Evolutionary conservation across 129 eudicot species (phyloP), one percentile per base, ranked within the genome.

Genomic region (Helichrysum umbraculigerum): DNA sequence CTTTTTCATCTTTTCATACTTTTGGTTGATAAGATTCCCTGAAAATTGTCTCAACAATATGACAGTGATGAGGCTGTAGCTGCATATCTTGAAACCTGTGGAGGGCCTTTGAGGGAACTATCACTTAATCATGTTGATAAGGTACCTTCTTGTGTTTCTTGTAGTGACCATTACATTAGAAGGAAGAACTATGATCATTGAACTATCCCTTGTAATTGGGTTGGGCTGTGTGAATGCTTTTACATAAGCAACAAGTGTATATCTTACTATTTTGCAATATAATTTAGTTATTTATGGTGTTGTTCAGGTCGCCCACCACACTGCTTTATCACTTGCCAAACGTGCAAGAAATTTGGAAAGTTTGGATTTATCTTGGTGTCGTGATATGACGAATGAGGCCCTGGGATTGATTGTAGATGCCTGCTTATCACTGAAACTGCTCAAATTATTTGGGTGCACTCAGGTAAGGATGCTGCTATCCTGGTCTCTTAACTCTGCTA

Each of bases 11-110:
- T 37, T 37, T 56, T 4, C 32, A 76, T 76, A 20, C 57, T 25
- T 28, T 25, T 52, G 76, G 76, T 54, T 72, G n/a, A 57, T 33
- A 35, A 72, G 54, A 35, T 68, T 54, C 2, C 15, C 70, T 59
- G 42, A 68, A 73, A 70, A 34, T 71, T 39, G 29, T 19, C 14
- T 20, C 34, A 41, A 74, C 75, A 22, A 81, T 42, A 32, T 71
- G 80, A 51, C 84, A 94, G 98, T 83, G 98, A 94, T 73, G 97
- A 86, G 79, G 98, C 98, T 83, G 73, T 94, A 66, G 97, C 98
- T 52, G 98, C 98, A 39, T 91, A 87, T 83, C 80, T 94, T 56
- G 97, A 94, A 88, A 75, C 89, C 21, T 63, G 85, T 75, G 98
- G 97, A 66, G 85, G 78, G 58, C 59, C 79, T 71, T 78, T 94